phyloP scores from a whole-genome alignment of 2,329 filamentous ascomycete genomes.

The Talaromyces sp. region DNA sequence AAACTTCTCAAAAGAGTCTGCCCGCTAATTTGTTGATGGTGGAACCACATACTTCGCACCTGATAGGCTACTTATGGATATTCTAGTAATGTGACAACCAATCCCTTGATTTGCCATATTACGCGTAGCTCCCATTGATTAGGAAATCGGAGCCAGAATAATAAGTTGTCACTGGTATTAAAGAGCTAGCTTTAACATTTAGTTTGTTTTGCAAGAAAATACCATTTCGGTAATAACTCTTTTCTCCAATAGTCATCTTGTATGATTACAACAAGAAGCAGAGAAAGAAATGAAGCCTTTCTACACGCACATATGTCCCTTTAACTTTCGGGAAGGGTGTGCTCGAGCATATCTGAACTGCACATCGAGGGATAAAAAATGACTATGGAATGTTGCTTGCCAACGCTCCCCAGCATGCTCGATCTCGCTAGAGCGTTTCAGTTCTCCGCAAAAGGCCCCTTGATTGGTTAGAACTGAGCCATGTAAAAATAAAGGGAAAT shows the following conservation, averaged over 20 bases:
- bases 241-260: too few species aligned
- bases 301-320: too few species aligned
- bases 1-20: conserved; percentile 1
- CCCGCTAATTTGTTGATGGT: not conserved
- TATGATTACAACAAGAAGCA: too few species aligned
- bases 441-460: not conserved
- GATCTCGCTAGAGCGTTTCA: not conserved
- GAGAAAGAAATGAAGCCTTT: too few species aligned
- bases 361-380: not conserved
- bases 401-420: not conserved
- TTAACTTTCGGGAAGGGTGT: not conserved
- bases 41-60: conserved; percentile 15
- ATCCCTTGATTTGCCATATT: conserved; percentile 11
- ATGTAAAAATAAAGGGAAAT: too few species aligned
- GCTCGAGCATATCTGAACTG: not conserved
- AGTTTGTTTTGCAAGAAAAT: too few species aligned
- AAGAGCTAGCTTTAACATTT: too few species aligned
- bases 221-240: too few species aligned
- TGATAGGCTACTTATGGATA: conserved; percentile 5
- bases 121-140: not conserved
- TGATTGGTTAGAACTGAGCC: not conserved
- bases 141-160: not conserved
- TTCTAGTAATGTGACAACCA: conserved; percentile 15
- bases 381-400: conserved; percentile 23
- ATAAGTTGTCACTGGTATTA: too few species aligned